Evolutionary conservation across 768 basidiomycete genomes (phyloP), one percentile per base, ranked within the genome.

Genomic region (Sarcodon sp.): DNA sequence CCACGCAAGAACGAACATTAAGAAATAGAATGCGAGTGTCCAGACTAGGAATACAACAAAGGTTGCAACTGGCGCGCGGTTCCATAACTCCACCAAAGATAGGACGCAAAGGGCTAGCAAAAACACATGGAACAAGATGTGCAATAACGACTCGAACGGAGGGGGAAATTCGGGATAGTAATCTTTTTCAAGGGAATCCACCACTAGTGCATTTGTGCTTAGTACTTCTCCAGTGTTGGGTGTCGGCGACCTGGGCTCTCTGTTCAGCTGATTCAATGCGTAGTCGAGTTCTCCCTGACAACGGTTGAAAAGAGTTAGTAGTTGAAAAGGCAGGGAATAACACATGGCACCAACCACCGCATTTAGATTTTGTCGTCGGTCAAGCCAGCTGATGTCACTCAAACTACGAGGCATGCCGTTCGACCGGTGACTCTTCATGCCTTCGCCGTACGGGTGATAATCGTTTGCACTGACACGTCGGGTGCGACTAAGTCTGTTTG

Each of bases 361-460:
- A 56, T 77, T 80, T 32, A 83, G 64, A 59, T 80, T 86, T 49
- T 85, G 74, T 46, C 87, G 71, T 45, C 82, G 75, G 49, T 81
- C 74, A 33, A 87, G 66, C 87, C 87, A 89, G 58, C 85, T 85
- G 45, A 85, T 68, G 57, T 89, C 84, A 32, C 78, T 76, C 35
- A 87, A 65, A 51, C 73, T 79, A 49, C 76, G 68, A 32, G 75
- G 68, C 12, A 70, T 60, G 35, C 51, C 67, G 57, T 57, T 74
- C 56, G 60, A 65, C 57, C 59, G 69, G 52, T 27, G 39, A 41
- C 39, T 13, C 7, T 8, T 15, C 15, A 15, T 13, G 27, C 56
- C 80, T 70, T 66, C 61, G 15, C 60, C 55, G 46, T 58, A 67
- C 41, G 63, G 66, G 31, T 62, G 59, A 16, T 71, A 61, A 31